Conservation (phyloP, 345 rosid genomes). For the Ceriops tagal region DNA sequence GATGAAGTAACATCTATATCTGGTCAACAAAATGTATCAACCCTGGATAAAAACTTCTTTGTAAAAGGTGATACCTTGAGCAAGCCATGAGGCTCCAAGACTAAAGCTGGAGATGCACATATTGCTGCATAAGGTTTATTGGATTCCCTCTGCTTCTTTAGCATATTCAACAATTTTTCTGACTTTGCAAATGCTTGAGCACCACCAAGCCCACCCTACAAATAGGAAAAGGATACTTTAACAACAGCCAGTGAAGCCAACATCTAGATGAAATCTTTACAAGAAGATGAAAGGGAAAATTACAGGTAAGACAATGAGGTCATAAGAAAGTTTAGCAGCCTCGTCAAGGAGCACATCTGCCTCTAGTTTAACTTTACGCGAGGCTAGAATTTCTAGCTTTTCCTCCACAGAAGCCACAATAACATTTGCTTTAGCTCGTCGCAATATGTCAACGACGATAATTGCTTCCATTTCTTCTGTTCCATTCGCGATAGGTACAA, state of each 20-base stretch:
- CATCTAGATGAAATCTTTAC: neutral
- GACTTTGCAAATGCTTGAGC: conserved; percentile 84
- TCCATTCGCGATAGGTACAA: conserved; percentile 85
- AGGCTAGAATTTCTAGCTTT: conserved; percentile 69
- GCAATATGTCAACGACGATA: conserved; percentile 70
- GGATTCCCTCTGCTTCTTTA: conserved; percentile 70
- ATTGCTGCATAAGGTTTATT: conserved; percentile 89
- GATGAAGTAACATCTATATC: too few species aligned
- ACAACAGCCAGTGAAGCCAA: neutral
- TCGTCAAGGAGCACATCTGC: conserved; percentile 87
- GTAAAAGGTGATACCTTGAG: conserved; percentile 55
- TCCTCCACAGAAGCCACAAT: conserved; percentile 82
- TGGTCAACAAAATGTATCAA: neutral
- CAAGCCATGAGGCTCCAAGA: conserved; percentile 83
- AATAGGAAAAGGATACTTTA: neutral
- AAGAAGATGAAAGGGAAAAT: conserved; percentile 17
- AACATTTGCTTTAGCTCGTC: conserved; percentile 81
- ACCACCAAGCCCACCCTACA: conserved; percentile 91
- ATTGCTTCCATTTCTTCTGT: conserved; percentile 95
- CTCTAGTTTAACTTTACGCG: conserved; percentile 76
- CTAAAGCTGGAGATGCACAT: conserved; percentile 94
- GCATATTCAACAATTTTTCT: conserved; percentile 68
- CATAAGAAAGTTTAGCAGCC: conserved; percentile 74
- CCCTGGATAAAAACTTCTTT: neutral
- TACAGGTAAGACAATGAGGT: conserved; percentile 86